phyloP scores from a whole-genome alignment of 2,329 filamentous ascomycete genomes.

The Tolypocladium nubicola region DNA sequence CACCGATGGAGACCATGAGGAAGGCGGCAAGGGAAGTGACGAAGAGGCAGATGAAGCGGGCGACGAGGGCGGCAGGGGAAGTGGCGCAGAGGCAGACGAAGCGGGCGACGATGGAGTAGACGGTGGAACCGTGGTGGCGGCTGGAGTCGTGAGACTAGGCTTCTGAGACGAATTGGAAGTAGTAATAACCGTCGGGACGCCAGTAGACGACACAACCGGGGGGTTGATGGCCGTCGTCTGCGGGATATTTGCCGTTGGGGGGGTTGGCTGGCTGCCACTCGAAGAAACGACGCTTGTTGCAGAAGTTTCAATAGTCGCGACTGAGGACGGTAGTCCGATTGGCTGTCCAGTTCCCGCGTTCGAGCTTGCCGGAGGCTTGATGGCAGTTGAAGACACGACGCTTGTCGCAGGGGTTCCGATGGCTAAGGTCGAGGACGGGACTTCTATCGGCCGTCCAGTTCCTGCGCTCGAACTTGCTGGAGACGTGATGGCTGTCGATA shows the following conservation, averaged over 20 bases:
- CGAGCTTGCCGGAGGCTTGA: too few species aligned
- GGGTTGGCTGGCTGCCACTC: neutral
- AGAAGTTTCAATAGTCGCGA: too few species aligned
- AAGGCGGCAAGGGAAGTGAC: neutral
- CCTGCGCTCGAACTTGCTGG: neutral
- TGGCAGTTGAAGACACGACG: neutral
- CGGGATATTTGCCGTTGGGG: neutral
- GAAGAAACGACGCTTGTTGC: neutral
- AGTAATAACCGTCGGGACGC: neutral
- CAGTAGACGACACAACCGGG: neutral
- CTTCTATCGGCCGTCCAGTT: neutral
- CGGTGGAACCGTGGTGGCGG: neutral
- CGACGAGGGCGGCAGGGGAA: neutral
- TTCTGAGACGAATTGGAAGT: neutral
- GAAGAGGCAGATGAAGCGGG: neutral
- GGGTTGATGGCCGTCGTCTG: neutral
- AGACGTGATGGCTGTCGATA: neutral
- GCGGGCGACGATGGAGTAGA: neutral
- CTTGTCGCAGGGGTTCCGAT: neutral
- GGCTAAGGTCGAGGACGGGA: neutral
- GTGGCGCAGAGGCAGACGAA: too few species aligned
- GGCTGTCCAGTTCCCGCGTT: too few species aligned
- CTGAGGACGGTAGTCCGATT: too few species aligned
- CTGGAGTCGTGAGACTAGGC: neutral
- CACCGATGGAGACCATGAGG: slow-evolving; percentile 6